Conservation (phyloP, 2,329 filamentous ascomycete genomes). For the Trichophyton mentagrophytes region DNA sequence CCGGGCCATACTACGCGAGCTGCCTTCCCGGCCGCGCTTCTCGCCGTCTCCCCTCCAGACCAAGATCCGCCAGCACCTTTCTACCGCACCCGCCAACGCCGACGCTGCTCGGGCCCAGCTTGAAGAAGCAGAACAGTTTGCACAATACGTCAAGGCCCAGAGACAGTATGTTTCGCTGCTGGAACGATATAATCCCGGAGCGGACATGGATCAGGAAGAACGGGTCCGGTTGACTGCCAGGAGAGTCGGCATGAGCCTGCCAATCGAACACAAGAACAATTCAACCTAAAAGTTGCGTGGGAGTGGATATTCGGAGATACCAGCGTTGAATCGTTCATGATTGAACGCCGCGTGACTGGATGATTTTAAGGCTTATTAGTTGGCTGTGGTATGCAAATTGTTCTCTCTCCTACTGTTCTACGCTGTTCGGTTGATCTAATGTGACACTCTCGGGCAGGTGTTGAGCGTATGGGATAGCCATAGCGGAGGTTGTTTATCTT, state of each 20-base stretch:
- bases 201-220: slow-evolving; percentile 76
- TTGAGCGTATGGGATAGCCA: not conserved
- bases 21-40: slow-evolving; percentile 56
- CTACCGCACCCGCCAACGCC: slow-evolving; percentile 22
- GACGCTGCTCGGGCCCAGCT: slow-evolving; percentile 23
- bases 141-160: slow-evolving; percentile 75
- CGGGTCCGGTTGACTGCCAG: slow-evolving; percentile 69
- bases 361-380: not conserved
- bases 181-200: slow-evolving; percentile 87
- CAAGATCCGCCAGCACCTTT: slow-evolving; percentile 54
- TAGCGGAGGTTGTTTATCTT: not conserved
- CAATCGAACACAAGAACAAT: slow-evolving; percentile 41
- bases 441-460: not conserved
- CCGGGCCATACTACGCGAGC: slow-evolving; percentile 75
- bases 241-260: slow-evolving; percentile 82
- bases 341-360: not conserved
- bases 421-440: not conserved
- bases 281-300: not conserved
- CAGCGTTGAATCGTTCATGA: not conserved
- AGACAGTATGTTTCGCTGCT: slow-evolving; percentile 66
- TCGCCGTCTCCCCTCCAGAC: slow-evolving; percentile 56
- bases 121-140: slow-evolving; percentile 59
- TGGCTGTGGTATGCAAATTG: not conserved
- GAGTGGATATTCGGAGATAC: not conserved
- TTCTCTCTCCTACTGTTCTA: not conserved